These are phyloP conservation scores for Diaporthe humulicola DNA, from an alignment of 2,329 filamentous ascomycete genomes.

Conservation along the genomic window DNA sequence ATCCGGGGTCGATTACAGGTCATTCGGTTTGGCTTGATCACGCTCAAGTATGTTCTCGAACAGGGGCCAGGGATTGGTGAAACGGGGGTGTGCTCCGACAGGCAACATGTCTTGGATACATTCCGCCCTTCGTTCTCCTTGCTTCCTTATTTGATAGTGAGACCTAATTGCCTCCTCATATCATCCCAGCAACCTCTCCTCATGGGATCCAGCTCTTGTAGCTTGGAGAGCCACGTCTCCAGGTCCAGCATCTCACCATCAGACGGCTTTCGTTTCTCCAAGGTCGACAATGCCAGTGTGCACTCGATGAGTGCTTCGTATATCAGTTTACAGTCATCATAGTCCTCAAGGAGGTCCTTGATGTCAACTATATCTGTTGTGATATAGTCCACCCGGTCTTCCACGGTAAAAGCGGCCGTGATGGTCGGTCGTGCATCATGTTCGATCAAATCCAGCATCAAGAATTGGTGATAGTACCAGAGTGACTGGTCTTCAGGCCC, in stretches of 20 bases:
- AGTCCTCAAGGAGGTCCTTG: conserved; percentile 73
- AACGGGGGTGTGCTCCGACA: not conserved
- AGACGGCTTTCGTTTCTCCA: conserved; percentile 60
- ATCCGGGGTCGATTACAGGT: not conserved
- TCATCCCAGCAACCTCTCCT: conserved; percentile 83
- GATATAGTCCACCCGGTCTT: conserved; percentile 76
- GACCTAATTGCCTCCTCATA: conserved; percentile 62
- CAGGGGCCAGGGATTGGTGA: not conserved
- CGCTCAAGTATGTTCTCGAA: not conserved
- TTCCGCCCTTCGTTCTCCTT: not conserved
- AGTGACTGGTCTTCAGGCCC: conserved; percentile 95
- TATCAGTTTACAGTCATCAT: conserved; percentile 79
- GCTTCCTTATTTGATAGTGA: conserved; percentile 34
- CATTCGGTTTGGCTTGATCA: not conserved
- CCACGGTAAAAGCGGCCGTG: conserved; percentile 70
- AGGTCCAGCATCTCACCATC: conserved; percentile 61
- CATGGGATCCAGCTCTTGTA: conserved; percentile 80
- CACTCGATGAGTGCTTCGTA: conserved; percentile 89
- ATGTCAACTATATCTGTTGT: conserved; percentile 80
- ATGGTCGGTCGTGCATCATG: conserved; percentile 68
- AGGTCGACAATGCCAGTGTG: conserved; percentile 68
- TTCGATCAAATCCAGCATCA: conserved; percentile 78
- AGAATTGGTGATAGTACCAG: conserved; percentile 96
- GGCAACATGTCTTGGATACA: not conserved
- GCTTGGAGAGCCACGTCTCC: conserved; percentile 70